Evolutionary conservation across 306 rosid species (phyloP), one percentile per base, ranked within the genome.

Genomic region (Styphnolobium japonicum): DNA sequence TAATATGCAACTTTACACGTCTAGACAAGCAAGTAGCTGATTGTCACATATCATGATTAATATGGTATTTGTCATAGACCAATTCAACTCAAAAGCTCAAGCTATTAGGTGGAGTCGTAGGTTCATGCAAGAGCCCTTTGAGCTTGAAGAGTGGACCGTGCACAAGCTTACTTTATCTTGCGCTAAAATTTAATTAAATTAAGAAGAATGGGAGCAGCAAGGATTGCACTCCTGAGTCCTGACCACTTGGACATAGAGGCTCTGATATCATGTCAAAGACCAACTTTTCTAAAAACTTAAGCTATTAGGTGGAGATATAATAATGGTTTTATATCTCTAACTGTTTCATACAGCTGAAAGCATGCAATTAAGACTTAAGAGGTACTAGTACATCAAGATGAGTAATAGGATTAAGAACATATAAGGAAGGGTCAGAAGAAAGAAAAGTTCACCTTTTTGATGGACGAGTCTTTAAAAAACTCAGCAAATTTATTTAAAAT

Each of bases 401-500:
- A 21, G n/a, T 43, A 33, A 76, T 40, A 77, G 40, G 79, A 53
- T 42, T 14, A 65, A 64, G 53, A 55, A 66, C 29, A 55, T 33
- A 66, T 27, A 81, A 70, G 14, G 39, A 18, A 34, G 67, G 36
- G 18, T 52, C 18, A 43, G 55, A 48, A 45, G 21, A 63, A 72
- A 86, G 52, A 43, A 76, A 81, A 34, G 6, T 63, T 70, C 25
- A 95, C 99, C 99, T 95, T 95, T 86, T 88, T 90, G 5, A 95
- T 91, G 63, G 87, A 85, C 12, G 90, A 86, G 57, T 95, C 96
- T 76, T 90, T 81, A 19, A 95, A 95, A 82, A 95, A 95, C 0
- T 96, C 85, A 23, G 93, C 86, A 86, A 95, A 95, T 69, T 82
- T 87, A 40, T 73, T 45, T 81, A 95, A 76, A 73, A 95, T 84